A percentile compares a stretch with the other conserved stretches of the same genome.
These are phyloP conservation scores for Tuber calosporum DNA, from an alignment of 495 filamentous ascomycete genomes.

Conservation along the genomic window DNA sequence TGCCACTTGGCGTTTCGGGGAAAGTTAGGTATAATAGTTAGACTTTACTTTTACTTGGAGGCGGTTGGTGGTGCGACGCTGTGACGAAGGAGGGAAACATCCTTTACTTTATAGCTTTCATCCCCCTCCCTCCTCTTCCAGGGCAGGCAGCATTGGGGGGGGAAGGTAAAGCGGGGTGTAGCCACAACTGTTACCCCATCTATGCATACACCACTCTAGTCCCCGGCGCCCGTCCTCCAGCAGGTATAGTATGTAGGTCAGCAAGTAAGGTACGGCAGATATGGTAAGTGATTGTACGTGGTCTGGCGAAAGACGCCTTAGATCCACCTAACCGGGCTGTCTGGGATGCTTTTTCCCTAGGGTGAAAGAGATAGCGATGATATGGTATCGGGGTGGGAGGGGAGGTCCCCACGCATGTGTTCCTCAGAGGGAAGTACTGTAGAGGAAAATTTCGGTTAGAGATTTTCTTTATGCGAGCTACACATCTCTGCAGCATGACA, in stretches of 20 bases:
- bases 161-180: background rate
- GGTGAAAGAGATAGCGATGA: background rate
- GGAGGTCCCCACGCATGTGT: background rate
- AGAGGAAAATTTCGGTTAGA: background rate
- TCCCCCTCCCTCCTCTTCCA: background rate
- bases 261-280: background rate
- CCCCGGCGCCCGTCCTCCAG: background rate
- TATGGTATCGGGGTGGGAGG: background rate
- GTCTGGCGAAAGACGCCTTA: background rate
- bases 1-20: background rate
- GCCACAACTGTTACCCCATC: background rate
- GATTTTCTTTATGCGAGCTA: background rate
- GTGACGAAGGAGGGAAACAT: background rate
- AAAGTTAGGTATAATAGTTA: background rate
- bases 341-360: background rate
- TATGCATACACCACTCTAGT: background rate
- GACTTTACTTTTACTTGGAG: background rate
- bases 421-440: background rate
- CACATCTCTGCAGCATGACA: background rate
- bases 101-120: background rate
- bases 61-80: background rate
- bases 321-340: background rate
- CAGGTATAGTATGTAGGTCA: background rate
- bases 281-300: background rate
- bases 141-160: background rate